Conservation (phyloP, 1,284 basidiomycete species). For the Phlebopus sp. region DNA sequence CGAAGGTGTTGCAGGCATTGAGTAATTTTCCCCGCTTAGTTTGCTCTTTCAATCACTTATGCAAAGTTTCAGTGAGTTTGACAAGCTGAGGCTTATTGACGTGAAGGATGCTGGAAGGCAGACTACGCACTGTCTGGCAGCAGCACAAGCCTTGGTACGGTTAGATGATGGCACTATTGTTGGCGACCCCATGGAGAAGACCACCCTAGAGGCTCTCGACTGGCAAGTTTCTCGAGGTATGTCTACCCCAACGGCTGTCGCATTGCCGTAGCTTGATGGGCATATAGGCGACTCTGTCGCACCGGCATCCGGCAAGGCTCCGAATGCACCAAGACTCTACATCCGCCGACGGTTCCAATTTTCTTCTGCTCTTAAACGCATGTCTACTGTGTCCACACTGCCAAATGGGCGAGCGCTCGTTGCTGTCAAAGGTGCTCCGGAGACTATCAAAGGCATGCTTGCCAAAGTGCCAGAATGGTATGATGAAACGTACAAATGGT, state of each 20-base stretch:
- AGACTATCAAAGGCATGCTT: slow-evolving; percentile 90
- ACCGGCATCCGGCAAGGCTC: slow-evolving; percentile 51
- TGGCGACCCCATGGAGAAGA: slow-evolving; percentile 99
- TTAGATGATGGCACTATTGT: slow-evolving; percentile 92
- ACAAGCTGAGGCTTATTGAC: slow-evolving; percentile 70
- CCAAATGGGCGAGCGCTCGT: slow-evolving; percentile 58
- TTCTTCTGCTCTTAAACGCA: slow-evolving; percentile 91
- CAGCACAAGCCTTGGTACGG: slow-evolving; percentile 92
- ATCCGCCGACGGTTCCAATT: slow-evolving; percentile 94
- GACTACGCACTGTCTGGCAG: slow-evolving; percentile 87
- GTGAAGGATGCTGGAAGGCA: slow-evolving; percentile 76
- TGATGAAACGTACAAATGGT: slow-evolving; percentile 92
- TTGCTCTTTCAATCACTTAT: slow-evolving; percentile 7
- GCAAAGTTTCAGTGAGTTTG: slow-evolving; percentile 41
- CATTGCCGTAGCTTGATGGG: neutral
- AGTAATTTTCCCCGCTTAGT: slow-evolving; percentile 48
- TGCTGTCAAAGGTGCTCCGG: slow-evolving; percentile 92
- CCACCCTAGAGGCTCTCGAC: slow-evolving; percentile 87
- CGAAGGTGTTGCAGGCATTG: slow-evolving; percentile 85
- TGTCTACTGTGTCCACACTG: slow-evolving; percentile 85
- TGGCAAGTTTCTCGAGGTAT: slow-evolving; percentile 83
- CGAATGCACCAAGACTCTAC: slow-evolving; percentile 57
- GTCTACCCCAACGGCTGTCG: slow-evolving; percentile 10
- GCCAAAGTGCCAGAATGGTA: slow-evolving; percentile 71
- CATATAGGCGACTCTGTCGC: slow-evolving; percentile 62